Conservation (phyloP, 805 yeast genomes). For the Citeromyces nyonsensis region DNA sequence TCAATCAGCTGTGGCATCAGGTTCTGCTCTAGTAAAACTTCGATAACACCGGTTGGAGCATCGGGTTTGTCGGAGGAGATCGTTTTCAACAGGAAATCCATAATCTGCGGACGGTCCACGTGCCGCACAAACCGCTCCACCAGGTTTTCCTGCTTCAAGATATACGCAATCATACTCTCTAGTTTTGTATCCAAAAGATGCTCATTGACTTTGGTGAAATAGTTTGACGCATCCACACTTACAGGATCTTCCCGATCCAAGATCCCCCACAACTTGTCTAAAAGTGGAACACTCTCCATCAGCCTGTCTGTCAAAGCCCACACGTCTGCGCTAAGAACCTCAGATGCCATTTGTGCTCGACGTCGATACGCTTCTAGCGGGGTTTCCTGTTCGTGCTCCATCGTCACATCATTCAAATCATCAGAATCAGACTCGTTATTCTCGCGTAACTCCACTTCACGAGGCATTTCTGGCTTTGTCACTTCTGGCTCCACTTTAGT, state of each 20-base stretch:
- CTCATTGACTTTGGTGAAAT: conserved; percentile 85
- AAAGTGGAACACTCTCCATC: conserved; percentile 52
- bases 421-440: conserved; percentile 7
- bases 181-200: conserved; percentile 80
- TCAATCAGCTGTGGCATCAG: conserved; percentile 61
- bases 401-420: not conserved
- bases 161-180: conserved; percentile 61
- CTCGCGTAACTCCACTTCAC: conserved; percentile 6
- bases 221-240: conserved; percentile 67
- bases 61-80: conserved; percentile 90
- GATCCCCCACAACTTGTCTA: conserved; percentile 67
- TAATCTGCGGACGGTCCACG: conserved; percentile 83
- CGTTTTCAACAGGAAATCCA: conserved; percentile 82
- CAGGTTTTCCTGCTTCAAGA: conserved; percentile 49
- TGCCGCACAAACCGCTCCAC: conserved; percentile 75
- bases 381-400: conserved; percentile 14
- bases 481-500: conserved; percentile 3
- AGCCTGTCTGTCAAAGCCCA: conserved; percentile 90
- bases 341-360: conserved; percentile 65
- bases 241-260: conserved; percentile 54
- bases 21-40: conserved; percentile 53
- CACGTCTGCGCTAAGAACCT: conserved; percentile 78
- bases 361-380: conserved; percentile 17
- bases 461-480: conserved; percentile 3
- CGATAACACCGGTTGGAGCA: conserved; percentile 75